These are phyloP conservation scores for Odonthalia washingtoniensis DNA, from an alignment of 31 red algal species.

Conservation along the genomic window DNA sequence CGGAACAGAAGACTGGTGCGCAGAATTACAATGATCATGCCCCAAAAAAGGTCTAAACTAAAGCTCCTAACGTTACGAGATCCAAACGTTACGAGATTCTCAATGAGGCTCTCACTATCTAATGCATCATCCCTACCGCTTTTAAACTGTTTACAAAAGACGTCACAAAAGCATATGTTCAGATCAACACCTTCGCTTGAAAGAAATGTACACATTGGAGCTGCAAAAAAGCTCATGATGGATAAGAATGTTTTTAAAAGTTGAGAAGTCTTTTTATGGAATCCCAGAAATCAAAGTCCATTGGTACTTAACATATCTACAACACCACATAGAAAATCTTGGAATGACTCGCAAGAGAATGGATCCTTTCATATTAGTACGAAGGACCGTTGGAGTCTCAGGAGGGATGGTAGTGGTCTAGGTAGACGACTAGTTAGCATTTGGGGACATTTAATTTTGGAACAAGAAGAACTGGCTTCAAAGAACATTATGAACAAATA, in stretches of 20 bases:
- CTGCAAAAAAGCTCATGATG: too few species aligned
- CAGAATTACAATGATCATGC: too few species aligned
- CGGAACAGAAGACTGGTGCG: too few species aligned
- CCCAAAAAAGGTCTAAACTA: too few species aligned
- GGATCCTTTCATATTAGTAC: not conserved
- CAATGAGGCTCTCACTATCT: too few species aligned
- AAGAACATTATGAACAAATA: not conserved
- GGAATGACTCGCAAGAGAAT: not conserved
- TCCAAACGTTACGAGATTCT: too few species aligned
- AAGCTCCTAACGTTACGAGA: too few species aligned
- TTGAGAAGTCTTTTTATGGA: not conserved
- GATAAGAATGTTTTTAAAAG: not conserved
- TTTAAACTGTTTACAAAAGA: too few species aligned
- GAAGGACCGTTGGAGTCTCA: not conserved
- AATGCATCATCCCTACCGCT: too few species aligned
- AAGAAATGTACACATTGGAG: too few species aligned
- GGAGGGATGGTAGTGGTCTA: not conserved
- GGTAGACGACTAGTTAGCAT: not conserved
- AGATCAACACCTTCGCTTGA: too few species aligned
- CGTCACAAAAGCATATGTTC: too few species aligned
- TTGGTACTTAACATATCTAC: not conserved
- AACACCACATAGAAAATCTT: not conserved
- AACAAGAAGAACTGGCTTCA: not conserved
- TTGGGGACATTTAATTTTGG: not conserved
- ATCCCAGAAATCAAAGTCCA: not conserved